Base-by-base conservation (phyloP, 1,284 basidiomycete species). In the Polyporus tsugae region DNA sequence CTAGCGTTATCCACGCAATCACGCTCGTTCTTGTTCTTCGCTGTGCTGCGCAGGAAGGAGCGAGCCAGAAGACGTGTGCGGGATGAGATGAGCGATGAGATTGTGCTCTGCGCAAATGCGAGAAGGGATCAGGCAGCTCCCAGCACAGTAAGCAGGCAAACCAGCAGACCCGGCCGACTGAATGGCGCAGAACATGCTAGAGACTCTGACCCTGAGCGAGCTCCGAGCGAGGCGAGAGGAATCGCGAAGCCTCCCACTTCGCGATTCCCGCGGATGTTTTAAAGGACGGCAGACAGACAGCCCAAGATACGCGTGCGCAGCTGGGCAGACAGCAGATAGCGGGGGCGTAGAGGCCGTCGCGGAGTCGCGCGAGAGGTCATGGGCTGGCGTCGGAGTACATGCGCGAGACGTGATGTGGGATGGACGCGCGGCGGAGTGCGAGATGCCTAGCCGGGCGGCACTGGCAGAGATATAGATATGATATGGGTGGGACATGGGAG, bases 151-250 rank as follows among this genome's bases (percentile, higher is more conserved):
- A 49, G 46, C 46, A 49, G 22, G 22, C 10, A 49, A 22, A 9
- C 10, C 52, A 55, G 52, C 52, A 55, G 52, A 55, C 52, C 52
- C 13, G 52, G 52, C 33, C 33, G 29, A 55, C 52, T 55, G 52
- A 55, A 55, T 55, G 33, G 46, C 22, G 46, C 46, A 49, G 46
- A 49, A 49, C 22, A 4, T 49, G 46, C 46, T 55, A 17, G 52
- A 55, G 46, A 25, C 42, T 19, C 42, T 19, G 49, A 55, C 25
- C 15, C 17, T 33, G 52, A 33, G 29, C 13, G 13, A 55, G 52
- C 29, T 55, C 52, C 52, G 29, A 33, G 52, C 52, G 52, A 17
- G 52, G 17, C 52, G 29, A 13, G 52, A 55, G 29, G 52, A 13
- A 15, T 33, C 52, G 52, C n/a, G n/a, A n/a, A n/a, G n/a, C n/a